Evolutionary conservation across 75 land plant genomes (phyloP).

Genomic region (Larix kaempferi): DNA sequence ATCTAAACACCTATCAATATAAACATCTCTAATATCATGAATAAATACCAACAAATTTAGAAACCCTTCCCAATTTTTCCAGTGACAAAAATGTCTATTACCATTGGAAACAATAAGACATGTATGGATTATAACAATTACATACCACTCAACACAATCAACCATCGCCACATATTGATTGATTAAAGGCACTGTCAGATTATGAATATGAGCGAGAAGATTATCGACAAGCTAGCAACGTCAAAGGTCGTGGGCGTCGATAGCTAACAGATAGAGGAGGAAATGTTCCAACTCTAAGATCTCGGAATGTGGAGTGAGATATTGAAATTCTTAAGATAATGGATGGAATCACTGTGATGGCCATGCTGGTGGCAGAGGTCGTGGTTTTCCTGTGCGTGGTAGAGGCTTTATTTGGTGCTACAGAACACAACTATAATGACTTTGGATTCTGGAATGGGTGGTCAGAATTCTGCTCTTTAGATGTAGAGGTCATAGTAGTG

Average conservation of each 20-base stretch:
- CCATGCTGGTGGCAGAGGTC: neutral
- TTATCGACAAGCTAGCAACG: neutral
- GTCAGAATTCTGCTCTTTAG: too few relatives aligned
- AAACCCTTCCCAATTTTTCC: too few relatives aligned
- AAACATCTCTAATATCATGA: too few relatives aligned
- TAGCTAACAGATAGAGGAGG: neutral
- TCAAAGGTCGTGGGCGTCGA: too few relatives aligned
- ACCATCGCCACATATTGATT: neutral
- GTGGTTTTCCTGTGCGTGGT: too few relatives aligned
- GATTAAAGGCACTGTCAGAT: neutral
- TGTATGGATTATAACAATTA: neutral
- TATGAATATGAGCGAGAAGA: neutral
- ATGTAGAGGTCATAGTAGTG: too few relatives aligned
- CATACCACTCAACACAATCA: neutral
- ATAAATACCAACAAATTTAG: too few relatives aligned
- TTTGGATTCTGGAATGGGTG: too few relatives aligned
- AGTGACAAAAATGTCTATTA: too few relatives aligned
- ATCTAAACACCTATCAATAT: too few relatives aligned
- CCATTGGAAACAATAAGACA: neutral
- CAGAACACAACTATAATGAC: too few relatives aligned
- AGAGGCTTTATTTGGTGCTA: too few relatives aligned
- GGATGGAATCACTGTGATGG: neutral
- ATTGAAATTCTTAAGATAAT: neutral
- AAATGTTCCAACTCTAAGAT: neutral
- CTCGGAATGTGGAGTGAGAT: neutral